Evolutionary conservation across 768 basidiomycete genomes (phyloP).

Genomic region (Tephrocybe sp.): DNA sequence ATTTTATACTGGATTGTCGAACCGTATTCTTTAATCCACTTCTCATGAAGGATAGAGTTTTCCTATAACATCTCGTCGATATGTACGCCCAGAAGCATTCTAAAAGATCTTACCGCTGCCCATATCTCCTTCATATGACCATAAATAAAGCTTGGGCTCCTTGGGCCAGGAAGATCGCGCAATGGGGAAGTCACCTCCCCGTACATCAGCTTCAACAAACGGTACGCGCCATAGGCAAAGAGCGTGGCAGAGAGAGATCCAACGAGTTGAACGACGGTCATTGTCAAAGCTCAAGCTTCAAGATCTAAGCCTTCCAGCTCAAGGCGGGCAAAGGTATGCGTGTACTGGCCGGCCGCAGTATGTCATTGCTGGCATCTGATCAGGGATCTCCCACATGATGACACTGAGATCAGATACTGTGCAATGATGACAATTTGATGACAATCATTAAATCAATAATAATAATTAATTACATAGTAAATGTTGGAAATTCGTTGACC

Average conservation of each 20-base stretch:
- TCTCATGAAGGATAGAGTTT: slow-evolving; percentile 25
- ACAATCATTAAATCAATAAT: no score
- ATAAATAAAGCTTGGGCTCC: slow-evolving; percentile 39
- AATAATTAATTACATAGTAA: no score
- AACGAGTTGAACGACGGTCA: slow-evolving; percentile 13
- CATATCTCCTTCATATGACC: slow-evolving; percentile 47
- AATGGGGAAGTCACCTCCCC: slow-evolving; percentile 38
- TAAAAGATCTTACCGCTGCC: slow-evolving; percentile 31
- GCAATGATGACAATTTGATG: no score
- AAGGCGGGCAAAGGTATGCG: no score
- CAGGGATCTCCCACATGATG: no score
- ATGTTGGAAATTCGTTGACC: no score
- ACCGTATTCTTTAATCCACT: slow-evolving; percentile 18
- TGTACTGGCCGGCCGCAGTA: no score
- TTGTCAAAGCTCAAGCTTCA: neutral
- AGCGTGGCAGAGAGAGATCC: slow-evolving; percentile 20
- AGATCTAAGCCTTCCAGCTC: neutral
- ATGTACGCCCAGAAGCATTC: neutral
- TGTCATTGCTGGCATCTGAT: no score
- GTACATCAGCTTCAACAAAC: slow-evolving; percentile 31
- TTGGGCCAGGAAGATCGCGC: slow-evolving; percentile 51
- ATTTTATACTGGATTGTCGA: slow-evolving; percentile 15
- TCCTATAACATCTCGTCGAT: slow-evolving; percentile 22
- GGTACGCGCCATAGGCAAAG: slow-evolving; percentile 27
- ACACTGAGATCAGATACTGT: no score